phyloP scores from a whole-genome alignment of 106 monocot genomes.

The Phalaenopsis equestris region DNA sequence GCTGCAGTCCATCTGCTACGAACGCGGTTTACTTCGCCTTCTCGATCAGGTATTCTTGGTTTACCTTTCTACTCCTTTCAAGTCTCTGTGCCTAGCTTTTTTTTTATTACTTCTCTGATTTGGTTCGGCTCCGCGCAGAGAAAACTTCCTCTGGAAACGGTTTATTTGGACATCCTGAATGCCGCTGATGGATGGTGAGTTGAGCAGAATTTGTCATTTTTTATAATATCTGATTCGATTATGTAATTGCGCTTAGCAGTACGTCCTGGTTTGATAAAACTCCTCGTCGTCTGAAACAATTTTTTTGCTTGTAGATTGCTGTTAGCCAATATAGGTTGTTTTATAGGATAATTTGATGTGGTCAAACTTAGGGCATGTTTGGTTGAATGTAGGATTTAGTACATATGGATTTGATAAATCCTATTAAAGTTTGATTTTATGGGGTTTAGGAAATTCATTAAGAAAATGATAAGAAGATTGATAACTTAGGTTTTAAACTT shows the following conservation, averaged over 20 bases:
- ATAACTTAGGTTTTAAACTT: too few species aligned
- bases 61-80: neutral
- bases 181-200: slow-evolving; percentile 87
- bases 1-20: slow-evolving; percentile 78
- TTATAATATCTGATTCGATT: neutral
- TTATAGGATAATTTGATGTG: neutral
- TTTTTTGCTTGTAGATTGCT: neutral
- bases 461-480: too few species aligned
- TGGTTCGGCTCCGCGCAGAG: slow-evolving; percentile 39
- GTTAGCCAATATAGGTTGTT: neutral
- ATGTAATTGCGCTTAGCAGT: neutral
- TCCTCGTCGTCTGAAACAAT: neutral
- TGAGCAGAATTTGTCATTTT: neutral
- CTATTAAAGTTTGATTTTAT: too few species aligned
- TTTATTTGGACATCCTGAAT: slow-evolving; percentile 60
- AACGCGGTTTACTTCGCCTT: slow-evolving; percentile 78
- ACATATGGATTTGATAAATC: too few species aligned
- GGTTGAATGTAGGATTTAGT: too few species aligned
- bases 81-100: neutral
- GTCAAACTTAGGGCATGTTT: neutral
- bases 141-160: slow-evolving; percentile 73
- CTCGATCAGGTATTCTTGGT: slow-evolving; percentile 73
- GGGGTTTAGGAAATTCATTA: too few species aligned
- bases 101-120: neutral
- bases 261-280: neutral